phyloP scores from a whole-genome alignment of 179 eudicot species.

The Beta lomatogona region DNA sequence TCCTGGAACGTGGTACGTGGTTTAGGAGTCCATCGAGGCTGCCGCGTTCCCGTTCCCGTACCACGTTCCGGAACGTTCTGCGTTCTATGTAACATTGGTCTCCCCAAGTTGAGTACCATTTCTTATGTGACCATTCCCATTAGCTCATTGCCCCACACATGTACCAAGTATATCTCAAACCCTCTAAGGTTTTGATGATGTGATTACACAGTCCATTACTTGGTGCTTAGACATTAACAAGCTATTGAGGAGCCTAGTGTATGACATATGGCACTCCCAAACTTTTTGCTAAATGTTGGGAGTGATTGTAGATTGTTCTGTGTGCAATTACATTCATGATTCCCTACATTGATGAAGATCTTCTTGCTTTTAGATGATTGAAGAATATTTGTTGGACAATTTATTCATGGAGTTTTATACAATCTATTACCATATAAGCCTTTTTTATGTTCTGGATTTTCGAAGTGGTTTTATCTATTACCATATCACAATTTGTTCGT shows the following conservation, averaged over 20 bases:
- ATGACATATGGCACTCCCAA: background rate
- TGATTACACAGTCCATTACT: background rate
- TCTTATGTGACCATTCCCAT: background rate
- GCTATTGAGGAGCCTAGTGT: background rate
- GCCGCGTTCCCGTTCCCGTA: no score
- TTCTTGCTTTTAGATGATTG: background rate
- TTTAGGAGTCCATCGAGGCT: no score
- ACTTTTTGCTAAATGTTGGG: background rate
- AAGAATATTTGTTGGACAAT: background rate
- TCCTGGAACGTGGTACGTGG: no score
- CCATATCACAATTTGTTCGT: background rate
- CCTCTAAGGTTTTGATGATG: background rate
- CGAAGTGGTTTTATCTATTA: background rate
- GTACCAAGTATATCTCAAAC: background rate
- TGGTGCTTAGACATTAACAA: background rate
- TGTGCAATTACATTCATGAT: background rate
- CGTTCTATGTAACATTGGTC: no score
- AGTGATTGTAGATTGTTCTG: background rate
- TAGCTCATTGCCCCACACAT: background rate
- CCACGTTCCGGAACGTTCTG: no score
- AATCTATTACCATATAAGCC: background rate
- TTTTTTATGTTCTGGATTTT: background rate
- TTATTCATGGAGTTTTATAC: background rate
- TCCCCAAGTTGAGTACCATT: constrained; percentile 4
- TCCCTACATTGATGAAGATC: background rate